phyloP scores from a whole-genome alignment of 139 green algal species.

The Picochlorum costavermella region DNA sequence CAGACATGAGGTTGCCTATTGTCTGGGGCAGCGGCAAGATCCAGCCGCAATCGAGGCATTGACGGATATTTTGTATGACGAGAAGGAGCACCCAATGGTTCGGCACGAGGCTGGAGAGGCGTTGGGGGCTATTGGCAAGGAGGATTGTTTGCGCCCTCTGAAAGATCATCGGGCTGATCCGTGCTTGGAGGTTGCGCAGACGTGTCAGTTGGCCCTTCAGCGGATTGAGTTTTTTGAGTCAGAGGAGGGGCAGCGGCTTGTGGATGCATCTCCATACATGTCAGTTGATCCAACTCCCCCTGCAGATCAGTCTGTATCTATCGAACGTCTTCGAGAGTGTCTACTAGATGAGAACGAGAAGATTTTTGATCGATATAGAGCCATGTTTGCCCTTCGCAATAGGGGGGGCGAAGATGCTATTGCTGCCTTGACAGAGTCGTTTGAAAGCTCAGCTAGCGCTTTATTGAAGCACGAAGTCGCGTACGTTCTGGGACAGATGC shows the following conservation, averaged over 20 bases:
- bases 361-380: conserved; percentile 86
- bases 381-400: conserved; percentile 95
- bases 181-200: conserved; percentile 79
- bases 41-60: conserved; percentile 49
- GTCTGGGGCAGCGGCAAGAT: conserved; percentile 80
- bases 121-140: conserved; percentile 71
- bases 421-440: conserved; percentile 50
- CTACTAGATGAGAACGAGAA: conserved; percentile 63
- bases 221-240: conserved; percentile 54
- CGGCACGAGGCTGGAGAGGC: conserved; percentile 84
- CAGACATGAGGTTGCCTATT: conserved; percentile 86
- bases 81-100: conserved; percentile 69
- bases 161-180: conserved; percentile 39
- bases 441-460: conserved; percentile 36
- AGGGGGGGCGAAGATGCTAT: conserved; percentile 68
- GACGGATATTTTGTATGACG: conserved; percentile 46
- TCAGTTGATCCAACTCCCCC: conserved; percentile 91
- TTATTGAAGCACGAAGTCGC: conserved; percentile 93
- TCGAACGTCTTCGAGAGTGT: conserved; percentile 37
- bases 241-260: background rate
- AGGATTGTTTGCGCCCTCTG: conserved; percentile 57
- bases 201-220: conserved; percentile 88
- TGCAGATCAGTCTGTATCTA: conserved; percentile 42
- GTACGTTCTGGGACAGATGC: conserved; percentile 97
- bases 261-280: conserved; percentile 50